phyloP scores from a whole-genome alignment of 495 filamentous ascomycete genomes.

The Aspergillus sclerotiicarbonarius region DNA sequence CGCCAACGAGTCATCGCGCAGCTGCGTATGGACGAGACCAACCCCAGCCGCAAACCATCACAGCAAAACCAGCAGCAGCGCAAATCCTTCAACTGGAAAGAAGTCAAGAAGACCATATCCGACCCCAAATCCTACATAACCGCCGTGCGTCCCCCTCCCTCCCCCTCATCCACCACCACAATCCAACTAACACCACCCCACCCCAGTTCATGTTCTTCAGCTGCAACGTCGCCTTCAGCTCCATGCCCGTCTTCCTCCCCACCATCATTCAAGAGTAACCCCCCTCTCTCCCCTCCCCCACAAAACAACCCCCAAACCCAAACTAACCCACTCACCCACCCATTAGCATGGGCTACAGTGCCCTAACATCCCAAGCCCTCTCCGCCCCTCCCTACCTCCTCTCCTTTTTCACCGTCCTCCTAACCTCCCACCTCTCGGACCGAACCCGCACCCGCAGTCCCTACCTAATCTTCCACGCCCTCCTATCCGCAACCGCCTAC shows the following conservation, averaged over 20 bases:
- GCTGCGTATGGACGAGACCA: slow-evolving; percentile 43
- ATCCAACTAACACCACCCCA: slow-evolving; percentile 2
- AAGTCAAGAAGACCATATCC: slow-evolving; percentile 51
- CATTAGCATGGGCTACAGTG: slow-evolving; percentile 49
- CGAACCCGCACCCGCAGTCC: slow-evolving; percentile 42
- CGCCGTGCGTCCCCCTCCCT: slow-evolving; percentile 41
- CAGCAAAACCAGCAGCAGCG: background rate
- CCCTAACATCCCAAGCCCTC: slow-evolving; percentile 51
- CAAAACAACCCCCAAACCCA: background rate
- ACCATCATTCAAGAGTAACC: slow-evolving; percentile 56
- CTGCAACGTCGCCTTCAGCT: slow-evolving; percentile 59
- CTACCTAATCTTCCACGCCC: slow-evolving; percentile 49
- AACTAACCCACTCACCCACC: slow-evolving; percentile 6
- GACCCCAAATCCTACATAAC: slow-evolving; percentile 70
- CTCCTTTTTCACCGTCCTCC: slow-evolving; percentile 49
- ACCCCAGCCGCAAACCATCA: slow-evolving; percentile 21
- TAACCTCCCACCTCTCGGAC: slow-evolving; percentile 54
- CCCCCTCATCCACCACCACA: background rate
- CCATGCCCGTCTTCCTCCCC: slow-evolving; percentile 58
- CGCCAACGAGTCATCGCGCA: slow-evolving; percentile 48
- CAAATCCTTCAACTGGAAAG: slow-evolving; percentile 44
- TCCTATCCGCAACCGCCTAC: slow-evolving; percentile 62
- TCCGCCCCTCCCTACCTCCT: slow-evolving; percentile 57
- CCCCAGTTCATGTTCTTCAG: slow-evolving; percentile 55
- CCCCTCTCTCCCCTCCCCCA: background rate